Evolutionary conservation across 306 rosid species (phyloP), one percentile per base, ranked within the genome.

Genomic region (Dalbergia oliveri): DNA sequence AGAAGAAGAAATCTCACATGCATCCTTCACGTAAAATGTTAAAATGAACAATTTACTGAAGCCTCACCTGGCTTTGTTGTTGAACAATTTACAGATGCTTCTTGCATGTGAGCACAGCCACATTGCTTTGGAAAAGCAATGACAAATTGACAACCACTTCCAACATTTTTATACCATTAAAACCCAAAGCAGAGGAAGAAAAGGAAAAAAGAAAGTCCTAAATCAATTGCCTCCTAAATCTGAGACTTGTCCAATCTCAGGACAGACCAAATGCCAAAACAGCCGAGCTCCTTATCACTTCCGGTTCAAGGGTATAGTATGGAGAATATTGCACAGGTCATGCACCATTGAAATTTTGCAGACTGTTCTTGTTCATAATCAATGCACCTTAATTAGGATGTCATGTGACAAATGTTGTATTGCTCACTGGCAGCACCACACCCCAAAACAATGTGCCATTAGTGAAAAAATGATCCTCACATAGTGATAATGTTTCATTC

Each of bases 21-120:
- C 51, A 41, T 16, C 18, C 53, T 39, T 66, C 53, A 16, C 33
- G 18, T n/a, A 13, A 7, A 37, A 64, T 37, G 33, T 43, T 43
- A 43, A 9, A 43, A 43, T 43, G 47, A 43, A 43, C 9, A 43
- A 41, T 41, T 41, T 41, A 41, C 10, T 0, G 8, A 41, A 6
- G 45, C 45, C 45, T 10, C 10, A 6, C 45, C 45, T 41, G 45
- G 1, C 45, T 41, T 41, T 41, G 45, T 41, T 41, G 45, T 41
- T 41, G 47, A 13, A 10, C 21, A 63, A 34, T 35, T 64, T 35
- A 43, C 47, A 43, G 47, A 43, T 7, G 47, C 11, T 0, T 39
- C 51, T 26, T 16, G 34, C 54, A 39, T 66, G 72, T 41, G 16
- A 41, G 54, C 72, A 26, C 72, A 31, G 73, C 18, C 49, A 67